Percentiles rank a stretch among this genome's conserved stretches.
Evolutionary conservation across 306 rosid species (phyloP).

Genomic region (Crotalaria pallida): DNA sequence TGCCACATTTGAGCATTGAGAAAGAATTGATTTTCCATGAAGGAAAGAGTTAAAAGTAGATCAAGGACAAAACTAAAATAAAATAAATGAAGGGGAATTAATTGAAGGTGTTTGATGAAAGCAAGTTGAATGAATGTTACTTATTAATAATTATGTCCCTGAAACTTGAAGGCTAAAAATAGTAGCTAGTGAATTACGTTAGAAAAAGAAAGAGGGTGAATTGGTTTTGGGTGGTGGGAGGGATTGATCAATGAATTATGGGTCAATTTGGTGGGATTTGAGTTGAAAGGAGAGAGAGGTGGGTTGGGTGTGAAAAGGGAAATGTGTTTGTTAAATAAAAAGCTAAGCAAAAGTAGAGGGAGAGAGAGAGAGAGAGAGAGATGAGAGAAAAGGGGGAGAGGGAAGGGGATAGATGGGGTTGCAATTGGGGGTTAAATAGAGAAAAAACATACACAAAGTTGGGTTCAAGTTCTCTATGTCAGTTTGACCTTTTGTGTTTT

Average conservation of each 20-base stretch:
- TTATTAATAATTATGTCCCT: conserved; percentile 1
- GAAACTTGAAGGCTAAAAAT: not conserved
- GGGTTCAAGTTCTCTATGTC: not conserved
- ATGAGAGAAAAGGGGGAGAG: conserved; percentile 10
- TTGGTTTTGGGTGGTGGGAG: conserved; percentile 1
- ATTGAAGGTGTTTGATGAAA: not conserved
- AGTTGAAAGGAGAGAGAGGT: not conserved
- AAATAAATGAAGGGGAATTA: not conserved
- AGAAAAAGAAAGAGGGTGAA: not conserved
- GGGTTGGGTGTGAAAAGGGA: conserved; percentile 25
- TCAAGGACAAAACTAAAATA: not conserved
- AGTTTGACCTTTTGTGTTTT: conserved; percentile 45
- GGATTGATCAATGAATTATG: conserved; percentile 11
- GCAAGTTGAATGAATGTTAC: not conserved
- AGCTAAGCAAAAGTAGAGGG: conserved; percentile 14
- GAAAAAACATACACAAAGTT: conserved; percentile 18
- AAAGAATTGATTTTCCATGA: conserved; percentile 51
- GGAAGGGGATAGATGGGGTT: conserved; percentile 12
- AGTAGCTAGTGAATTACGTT: conserved; percentile 19
- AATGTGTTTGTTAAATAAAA: conserved; percentile 23
- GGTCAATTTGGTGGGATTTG: conserved; percentile 18
- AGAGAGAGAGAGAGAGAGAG: not conserved
- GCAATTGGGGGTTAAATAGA: conserved; percentile 49
- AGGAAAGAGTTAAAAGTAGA: not conserved
- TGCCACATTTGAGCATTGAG: conserved; percentile 58